These are phyloP conservation scores for Plasmodium cynomolgi DNA, from an alignment of 169 alveolate genomes.

Conservation along the genomic window DNA sequence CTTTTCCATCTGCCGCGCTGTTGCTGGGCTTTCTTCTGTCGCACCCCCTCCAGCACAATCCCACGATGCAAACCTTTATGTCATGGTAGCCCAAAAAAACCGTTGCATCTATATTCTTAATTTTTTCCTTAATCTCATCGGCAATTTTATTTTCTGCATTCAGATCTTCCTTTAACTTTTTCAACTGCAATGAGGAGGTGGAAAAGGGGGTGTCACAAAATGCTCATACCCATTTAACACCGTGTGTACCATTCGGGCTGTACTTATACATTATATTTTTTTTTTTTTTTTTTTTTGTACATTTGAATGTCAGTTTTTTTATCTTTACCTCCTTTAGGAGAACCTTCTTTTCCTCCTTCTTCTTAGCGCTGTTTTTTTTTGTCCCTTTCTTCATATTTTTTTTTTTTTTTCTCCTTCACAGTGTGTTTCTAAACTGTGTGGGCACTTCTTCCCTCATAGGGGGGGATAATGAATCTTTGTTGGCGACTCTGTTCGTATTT, in stretches of 20 bases:
- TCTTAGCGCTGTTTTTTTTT: conserved; percentile 24
- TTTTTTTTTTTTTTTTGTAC: not conserved
- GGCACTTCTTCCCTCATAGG: not conserved
- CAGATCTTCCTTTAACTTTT: conserved; percentile 15
- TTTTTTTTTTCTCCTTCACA: not conserved
- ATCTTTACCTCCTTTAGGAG: conserved; percentile 31
- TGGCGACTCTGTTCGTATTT: not conserved
- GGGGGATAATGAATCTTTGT: not conserved
- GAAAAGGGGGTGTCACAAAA: not conserved
- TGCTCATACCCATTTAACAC: not conserved
- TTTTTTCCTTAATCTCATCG: conserved; percentile 29
- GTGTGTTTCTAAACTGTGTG: not conserved
- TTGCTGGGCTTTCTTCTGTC: not conserved
- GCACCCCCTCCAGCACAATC: not conserved
- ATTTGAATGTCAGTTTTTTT: conserved; percentile 1
- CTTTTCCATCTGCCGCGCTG: not conserved
- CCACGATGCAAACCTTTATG: conserved; percentile 26
- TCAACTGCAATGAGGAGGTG: conserved; percentile 3
- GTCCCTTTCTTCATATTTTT: conserved; percentile 1
- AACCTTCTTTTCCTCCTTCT: conserved; percentile 25
- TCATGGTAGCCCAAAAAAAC: conserved; percentile 61
- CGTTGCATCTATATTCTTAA: conserved; percentile 38
- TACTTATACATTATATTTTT: not conserved
- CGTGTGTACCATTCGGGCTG: not conserved
- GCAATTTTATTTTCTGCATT: conserved; percentile 24